Evolutionary conservation across 305 asterid species (phyloP), one percentile per base, ranked within the genome.

Genomic region (Fraxinus sp.): DNA sequence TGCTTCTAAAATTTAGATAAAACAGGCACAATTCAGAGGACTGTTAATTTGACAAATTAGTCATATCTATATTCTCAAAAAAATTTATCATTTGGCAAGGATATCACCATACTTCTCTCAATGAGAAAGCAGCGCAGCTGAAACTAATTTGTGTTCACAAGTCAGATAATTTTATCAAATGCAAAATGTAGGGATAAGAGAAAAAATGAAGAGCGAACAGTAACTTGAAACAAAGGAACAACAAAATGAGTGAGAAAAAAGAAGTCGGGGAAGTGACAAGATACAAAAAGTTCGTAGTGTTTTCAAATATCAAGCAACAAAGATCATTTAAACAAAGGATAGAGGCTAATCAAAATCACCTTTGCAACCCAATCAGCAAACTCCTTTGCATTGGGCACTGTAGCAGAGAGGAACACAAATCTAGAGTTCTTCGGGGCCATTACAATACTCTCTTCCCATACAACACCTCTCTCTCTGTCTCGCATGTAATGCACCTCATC

Each of bases 401-500:
- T 94, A 76, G 99, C 98, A 28, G 98, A 95, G 81, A 95, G 97
- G 85, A 95, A 94, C 20, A 95, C 97, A 89, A 94, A 94, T 16
- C 92, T 90, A 13, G 99, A 89, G 79, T 94, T 94, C 92, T 89
- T 92, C 3, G 98, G 98, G 72, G 98, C 98, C 98, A 95, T 94
- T 76, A 95, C 98, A 82, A 93, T 95, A 84, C 98, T 94, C 85
- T 95, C 99, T 90, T 94, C 98, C 98, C 98, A 95, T 33, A 95
- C 99, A 26, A 95, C 99, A 71, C 99, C 98, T 83, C 99, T 91
- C 88, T 95, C 99, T 83, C 97, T 87, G 77, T 95, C 99, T 88
- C 98, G 93, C 98, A 94, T 95, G 88, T 95, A 95, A 88, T 95
- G 99, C 84, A 95, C 98, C 89, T 94, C 99, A 84, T 96, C 99